Conservation (phyloP, 208 protist species). For the Leishmania guyanensis region DNA sequence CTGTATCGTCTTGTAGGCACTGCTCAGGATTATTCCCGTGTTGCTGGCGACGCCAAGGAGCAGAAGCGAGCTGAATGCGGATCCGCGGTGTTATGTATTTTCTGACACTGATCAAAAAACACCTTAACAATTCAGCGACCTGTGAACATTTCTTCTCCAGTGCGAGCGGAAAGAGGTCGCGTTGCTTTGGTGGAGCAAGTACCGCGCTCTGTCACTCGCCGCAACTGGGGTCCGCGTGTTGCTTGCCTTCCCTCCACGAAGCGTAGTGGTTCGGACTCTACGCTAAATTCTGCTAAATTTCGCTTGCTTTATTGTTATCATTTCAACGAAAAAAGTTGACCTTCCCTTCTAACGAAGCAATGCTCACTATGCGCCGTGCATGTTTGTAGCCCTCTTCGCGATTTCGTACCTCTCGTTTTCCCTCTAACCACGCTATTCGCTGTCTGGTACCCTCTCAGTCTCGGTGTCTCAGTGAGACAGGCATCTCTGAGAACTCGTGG, state of each 20-base stretch:
- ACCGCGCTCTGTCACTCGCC: background rate
- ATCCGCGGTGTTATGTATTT: background rate
- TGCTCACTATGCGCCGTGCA: background rate
- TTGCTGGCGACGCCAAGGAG: background rate
- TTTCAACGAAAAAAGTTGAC: background rate
- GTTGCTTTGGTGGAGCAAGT: background rate
- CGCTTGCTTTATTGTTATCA: background rate
- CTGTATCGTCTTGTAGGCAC: background rate
- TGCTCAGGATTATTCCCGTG: background rate
- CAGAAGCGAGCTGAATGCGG: background rate
- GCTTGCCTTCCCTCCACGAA: background rate
- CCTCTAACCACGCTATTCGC: background rate
- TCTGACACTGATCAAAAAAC: background rate
- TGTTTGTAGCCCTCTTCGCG: background rate
- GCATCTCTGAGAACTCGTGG: background rate
- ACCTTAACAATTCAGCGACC: background rate
- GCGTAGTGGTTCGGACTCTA: background rate
- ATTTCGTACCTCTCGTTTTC: background rate
- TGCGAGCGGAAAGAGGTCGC: background rate
- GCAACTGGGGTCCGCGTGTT: background rate
- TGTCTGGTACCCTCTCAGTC: background rate
- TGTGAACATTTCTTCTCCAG: background rate
- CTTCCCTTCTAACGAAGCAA: background rate
- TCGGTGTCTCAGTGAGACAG: background rate
- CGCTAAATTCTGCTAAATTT: background rate